Base-by-base conservation (phyloP, 2,329 filamentous ascomycete species). In the Didymella sp. region DNA sequence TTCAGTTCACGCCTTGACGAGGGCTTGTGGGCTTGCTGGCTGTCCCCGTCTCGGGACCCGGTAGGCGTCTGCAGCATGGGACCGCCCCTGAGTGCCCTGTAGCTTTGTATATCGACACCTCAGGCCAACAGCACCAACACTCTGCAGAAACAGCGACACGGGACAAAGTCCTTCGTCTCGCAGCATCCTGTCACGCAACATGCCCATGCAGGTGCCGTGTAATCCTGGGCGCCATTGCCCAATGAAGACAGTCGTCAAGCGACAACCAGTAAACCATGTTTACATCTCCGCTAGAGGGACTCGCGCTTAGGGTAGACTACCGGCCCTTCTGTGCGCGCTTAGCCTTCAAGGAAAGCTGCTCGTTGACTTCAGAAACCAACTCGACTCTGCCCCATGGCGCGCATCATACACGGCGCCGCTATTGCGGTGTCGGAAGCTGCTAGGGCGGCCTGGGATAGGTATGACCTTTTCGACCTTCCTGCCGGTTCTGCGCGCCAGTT, bases 61-160 rank as follows among this genome's bases (percentile, higher is more conserved):
- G 64, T 58, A 62, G 63, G 66, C 66, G 68, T 69, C 45, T 51
- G 50, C 61, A 60, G 58, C 60, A 57, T 68, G 56, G 64, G 61
- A 58, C 56, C 50, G 53, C 58, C 62, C 42, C 47, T 56, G 53
- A 56, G 19, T 24, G 40, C 45, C 41, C 46, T 35, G 33, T 27
- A 35, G 28, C 43, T 45, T 43, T 27, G 40, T 28, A 30, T n/a
- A 25, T 42, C 27, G 56, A 35, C 42, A 25, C 28, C 44, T 46
- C 50, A 56, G 38, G 5, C 28, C 27, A 43, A 51, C 43, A 38
- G 33, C 22, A 48, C 54, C 54, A 49, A 42, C 37, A 40, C 57
- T 53, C 59, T 51, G 56, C 61, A 58, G 54, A 51, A 33, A 56
- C 44, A 58, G 24, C 40, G 25, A 57, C 43, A 38, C 43, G 49